These are phyloP conservation scores for Macroventuria anomochaeta DNA, from an alignment of 2,329 filamentous ascomycete species.

Conservation along the genomic window DNA sequence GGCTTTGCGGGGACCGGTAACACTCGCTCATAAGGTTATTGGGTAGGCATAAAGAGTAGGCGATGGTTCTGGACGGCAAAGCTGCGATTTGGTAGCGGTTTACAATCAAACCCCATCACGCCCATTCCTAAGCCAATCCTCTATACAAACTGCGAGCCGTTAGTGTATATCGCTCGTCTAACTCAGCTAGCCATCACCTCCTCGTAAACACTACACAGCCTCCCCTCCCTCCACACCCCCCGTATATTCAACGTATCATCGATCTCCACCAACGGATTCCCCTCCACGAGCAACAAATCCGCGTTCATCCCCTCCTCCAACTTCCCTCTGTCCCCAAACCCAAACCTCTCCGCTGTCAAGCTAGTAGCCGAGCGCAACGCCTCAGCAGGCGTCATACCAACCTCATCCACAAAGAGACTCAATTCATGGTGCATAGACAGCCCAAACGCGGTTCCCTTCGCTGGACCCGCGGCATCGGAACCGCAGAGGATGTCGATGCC, in stretches of 20 bases:
- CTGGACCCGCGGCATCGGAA: slow-evolving; percentile 53
- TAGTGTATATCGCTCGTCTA: not conserved
- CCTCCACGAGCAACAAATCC: slow-evolving; percentile 54
- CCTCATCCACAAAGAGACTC: slow-evolving; percentile 50
- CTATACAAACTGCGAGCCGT: no score
- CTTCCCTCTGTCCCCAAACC: slow-evolving; percentile 51
- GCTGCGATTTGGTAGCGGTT: no score
- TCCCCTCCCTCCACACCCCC: slow-evolving; percentile 54
- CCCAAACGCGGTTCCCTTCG: slow-evolving; percentile 54
- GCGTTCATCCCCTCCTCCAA: slow-evolving; percentile 51
- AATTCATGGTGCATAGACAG: slow-evolving; percentile 54
- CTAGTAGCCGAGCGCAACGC: slow-evolving; percentile 52
- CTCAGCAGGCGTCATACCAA: slow-evolving; percentile 53
- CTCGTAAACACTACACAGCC: slow-evolving; percentile 35
- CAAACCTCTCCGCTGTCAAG: slow-evolving; percentile 50
- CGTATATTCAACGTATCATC: slow-evolving; percentile 50
- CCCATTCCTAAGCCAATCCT: not conserved
- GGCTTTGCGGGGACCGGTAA: no score
- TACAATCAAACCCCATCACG: not conserved
- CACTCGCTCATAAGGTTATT: no score
- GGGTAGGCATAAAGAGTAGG: no score
- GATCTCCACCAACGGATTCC: slow-evolving; percentile 53
- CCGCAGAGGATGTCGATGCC: slow-evolving; percentile 54
- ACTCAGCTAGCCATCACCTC: slow-evolving; percentile 18
- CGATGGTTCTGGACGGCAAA: no score